phyloP scores from a whole-genome alignment of 768 basidiomycete genomes.

The Termitomyces sp. region DNA sequence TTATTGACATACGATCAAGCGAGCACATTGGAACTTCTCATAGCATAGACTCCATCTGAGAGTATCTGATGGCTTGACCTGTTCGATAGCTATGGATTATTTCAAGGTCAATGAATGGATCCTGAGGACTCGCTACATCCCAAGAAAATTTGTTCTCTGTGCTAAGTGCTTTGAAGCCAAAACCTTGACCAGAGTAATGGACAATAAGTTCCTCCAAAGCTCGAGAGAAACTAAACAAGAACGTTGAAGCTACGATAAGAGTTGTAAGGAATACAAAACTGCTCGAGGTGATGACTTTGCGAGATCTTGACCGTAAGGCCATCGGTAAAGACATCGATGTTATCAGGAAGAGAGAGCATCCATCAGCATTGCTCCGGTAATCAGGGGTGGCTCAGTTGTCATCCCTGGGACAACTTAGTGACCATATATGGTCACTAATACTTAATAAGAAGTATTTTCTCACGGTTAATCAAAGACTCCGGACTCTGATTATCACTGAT shows the following conservation, averaged over 20 bases:
- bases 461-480: too few relatives aligned
- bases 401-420: too few relatives aligned
- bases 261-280: not conserved
- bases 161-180: not conserved
- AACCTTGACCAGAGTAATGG: not conserved
- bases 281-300: not conserved
- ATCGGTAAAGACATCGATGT: not conserved
- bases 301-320: not conserved
- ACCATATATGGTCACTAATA: too few relatives aligned
- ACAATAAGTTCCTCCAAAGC: not conserved
- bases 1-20: conserved; percentile 19
- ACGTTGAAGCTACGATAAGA: not conserved
- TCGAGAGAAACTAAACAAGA: not conserved
- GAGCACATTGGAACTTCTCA: conserved; percentile 22
- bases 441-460: too few relatives aligned
- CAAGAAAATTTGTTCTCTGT: conserved; percentile 1
- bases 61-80: conserved; percentile 13
- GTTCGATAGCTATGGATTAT: not conserved
- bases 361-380: not conserved
- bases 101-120: not conserved
- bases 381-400: too few relatives aligned
- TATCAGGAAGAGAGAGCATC: not conserved
- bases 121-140: not conserved
- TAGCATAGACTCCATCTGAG: conserved; percentile 22
- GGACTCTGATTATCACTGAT: too few relatives aligned